Conservation (phyloP, 345 rosid species). For the Diplotaxis tenuifolia region DNA sequence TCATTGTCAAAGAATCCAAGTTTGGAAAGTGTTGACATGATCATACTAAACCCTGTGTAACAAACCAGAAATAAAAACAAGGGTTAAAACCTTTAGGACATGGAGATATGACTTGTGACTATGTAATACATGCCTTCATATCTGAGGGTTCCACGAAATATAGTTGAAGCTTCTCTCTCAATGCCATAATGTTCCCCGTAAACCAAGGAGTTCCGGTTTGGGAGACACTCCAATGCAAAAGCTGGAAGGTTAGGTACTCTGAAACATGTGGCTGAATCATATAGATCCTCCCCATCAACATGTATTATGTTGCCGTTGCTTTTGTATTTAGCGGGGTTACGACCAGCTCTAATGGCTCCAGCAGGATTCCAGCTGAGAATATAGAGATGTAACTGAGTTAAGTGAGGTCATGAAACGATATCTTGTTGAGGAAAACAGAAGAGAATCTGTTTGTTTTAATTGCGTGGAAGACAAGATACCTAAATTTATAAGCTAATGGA, state of each 20-base stretch:
- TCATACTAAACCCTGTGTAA: constrained; percentile 69
- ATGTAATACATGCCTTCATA: constrained; percentile 59
- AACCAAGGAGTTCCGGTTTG: constrained; percentile 80
- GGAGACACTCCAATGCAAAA: constrained; percentile 88
- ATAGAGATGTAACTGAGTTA: constrained; percentile 8
- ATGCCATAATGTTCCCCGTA: constrained; percentile 80
- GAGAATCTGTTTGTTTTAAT: background rate
- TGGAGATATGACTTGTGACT: background rate
- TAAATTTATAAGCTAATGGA: constrained; percentile 91
- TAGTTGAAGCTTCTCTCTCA: constrained; percentile 67
- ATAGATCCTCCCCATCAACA: constrained; percentile 68
- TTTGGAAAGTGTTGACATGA: constrained; percentile 74
- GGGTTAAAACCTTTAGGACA: background rate
- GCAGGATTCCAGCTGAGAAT: constrained; percentile 91
- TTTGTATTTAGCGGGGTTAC: constrained; percentile 77
- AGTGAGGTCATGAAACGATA: constrained; percentile 22
- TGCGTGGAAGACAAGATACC: constrained; percentile 40
- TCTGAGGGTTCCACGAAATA: constrained; percentile 92
- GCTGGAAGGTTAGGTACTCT: constrained; percentile 84
- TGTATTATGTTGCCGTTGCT: constrained; percentile 50
- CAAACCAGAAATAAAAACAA: background rate
- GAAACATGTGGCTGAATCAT: constrained; percentile 62
- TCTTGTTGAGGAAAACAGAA: background rate
- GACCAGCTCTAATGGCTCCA: constrained; percentile 78
- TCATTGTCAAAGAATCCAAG: constrained; percentile 61